Evolutionary conservation across 805 yeast genomes (phyloP).

Genomic region (Torulaspora delbrueckii): DNA sequence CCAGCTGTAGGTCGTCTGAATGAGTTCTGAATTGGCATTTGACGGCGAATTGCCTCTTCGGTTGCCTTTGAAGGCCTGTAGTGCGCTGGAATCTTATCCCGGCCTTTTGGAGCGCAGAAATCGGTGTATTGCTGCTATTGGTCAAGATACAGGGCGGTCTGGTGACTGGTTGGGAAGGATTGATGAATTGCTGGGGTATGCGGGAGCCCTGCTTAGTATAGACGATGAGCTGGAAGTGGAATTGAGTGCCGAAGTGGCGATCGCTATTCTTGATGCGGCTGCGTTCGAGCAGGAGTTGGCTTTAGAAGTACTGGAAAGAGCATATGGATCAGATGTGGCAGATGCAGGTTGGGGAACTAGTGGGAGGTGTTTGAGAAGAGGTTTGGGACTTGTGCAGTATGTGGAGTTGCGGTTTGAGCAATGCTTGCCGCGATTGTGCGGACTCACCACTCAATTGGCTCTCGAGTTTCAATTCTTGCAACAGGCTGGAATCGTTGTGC

Average conservation of each 20-base stretch:
- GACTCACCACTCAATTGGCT: constrained; percentile 8
- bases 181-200: constrained; percentile 13
- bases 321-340: constrained; percentile 21
- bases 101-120: constrained; percentile 7
- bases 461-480: constrained; percentile 24
- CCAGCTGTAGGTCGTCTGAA: neutral
- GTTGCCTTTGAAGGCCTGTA: neutral
- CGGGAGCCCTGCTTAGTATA: neutral
- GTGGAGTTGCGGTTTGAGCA: neutral
- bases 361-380: constrained; percentile 26
- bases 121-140: constrained; percentile 6
- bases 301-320: constrained; percentile 24
- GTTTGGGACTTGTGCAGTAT: constrained; percentile 28
- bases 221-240: neutral
- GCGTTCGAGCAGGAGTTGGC: constrained; percentile 20
- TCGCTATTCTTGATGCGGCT: constrained; percentile 20
- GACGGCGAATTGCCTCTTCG: constrained; percentile 1
- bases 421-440: neutral
- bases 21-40: neutral
- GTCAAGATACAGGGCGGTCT: neutral
- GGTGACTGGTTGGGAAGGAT: constrained; percentile 10
- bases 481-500: constrained; percentile 28
- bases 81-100: constrained; percentile 1
- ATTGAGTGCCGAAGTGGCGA: constrained; percentile 4
- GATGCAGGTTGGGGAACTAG: constrained; percentile 26